These are phyloP conservation scores for Westerdykella ornata DNA, from an alignment of 2,329 filamentous ascomycete species.

Conservation along the genomic window DNA sequence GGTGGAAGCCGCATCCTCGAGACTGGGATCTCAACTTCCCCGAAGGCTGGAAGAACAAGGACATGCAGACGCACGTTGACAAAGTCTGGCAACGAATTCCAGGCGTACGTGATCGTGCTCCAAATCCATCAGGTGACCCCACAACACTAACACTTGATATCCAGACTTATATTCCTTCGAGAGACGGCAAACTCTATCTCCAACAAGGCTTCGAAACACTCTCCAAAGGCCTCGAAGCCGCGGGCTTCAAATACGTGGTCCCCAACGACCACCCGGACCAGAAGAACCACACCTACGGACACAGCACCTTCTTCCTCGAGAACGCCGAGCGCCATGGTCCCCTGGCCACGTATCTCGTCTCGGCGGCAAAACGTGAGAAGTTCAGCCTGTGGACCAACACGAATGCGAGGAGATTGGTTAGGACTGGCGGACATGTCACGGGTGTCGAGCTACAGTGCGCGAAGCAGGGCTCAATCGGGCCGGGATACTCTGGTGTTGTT, in stretches of 20 bases:
- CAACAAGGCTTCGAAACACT: constrained; percentile 58
- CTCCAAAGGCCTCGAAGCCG: constrained; percentile 49
- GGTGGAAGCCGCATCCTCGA: constrained; percentile 55
- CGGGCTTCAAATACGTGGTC: constrained; percentile 56
- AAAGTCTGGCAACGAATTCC: constrained; percentile 61
- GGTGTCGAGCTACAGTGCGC: constrained; percentile 58
- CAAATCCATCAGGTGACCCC: neutral
- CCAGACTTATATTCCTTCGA: constrained; percentile 57
- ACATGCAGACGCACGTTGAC: constrained; percentile 52
- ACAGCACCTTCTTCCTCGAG: constrained; percentile 58
- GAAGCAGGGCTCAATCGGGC: constrained; percentile 22
- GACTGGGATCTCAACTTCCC: constrained; percentile 70
- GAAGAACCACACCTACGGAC: constrained; percentile 56
- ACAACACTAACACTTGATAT: neutral
- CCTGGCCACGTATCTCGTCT: constrained; percentile 60
- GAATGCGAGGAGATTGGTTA: constrained; percentile 56
- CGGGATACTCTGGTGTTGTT: constrained; percentile 51
- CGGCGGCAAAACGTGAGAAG: constrained; percentile 51
- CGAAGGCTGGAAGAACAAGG: constrained; percentile 57
- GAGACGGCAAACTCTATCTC: constrained; percentile 57
- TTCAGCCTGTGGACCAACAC: constrained; percentile 60
- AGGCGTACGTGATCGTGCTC: constrained; percentile 7
- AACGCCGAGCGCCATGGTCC: constrained; percentile 61
- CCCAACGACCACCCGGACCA: constrained; percentile 53
- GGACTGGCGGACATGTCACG: constrained; percentile 54